Conservation (phyloP, 1,139 yeast species). For the Pichia sp. region DNA sequence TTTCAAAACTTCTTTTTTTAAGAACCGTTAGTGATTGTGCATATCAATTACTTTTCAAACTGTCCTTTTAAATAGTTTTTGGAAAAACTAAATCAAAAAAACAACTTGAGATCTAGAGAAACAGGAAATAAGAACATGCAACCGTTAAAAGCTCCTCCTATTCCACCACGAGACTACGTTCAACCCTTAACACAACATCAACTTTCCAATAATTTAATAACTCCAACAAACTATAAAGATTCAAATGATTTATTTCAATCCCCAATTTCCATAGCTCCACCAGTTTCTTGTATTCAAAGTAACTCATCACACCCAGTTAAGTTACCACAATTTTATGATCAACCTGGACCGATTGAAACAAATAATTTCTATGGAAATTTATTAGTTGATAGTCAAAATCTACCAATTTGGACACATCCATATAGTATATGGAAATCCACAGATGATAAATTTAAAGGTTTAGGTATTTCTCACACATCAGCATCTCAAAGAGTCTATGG, state of each 20-base stretch:
- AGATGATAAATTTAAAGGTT: slow-evolving; percentile 39
- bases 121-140: neutral
- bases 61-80: too few species aligned
- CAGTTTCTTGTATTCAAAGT: slow-evolving; percentile 41
- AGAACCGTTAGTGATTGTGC: too few species aligned
- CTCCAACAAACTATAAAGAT: neutral
- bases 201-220: neutral
- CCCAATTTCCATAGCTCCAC: slow-evolving; percentile 36
- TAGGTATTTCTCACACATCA: slow-evolving; percentile 65
- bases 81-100: neutral
- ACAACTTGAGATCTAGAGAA: neutral
- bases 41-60: too few species aligned
- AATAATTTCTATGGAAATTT: slow-evolving; percentile 83
- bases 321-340: slow-evolving; percentile 37
- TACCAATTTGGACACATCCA: slow-evolving; percentile 76
- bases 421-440: slow-evolving; percentile 64
- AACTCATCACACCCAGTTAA: slow-evolving; percentile 37
- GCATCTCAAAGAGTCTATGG: slow-evolving; percentile 60
- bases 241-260: slow-evolving; percentile 26
- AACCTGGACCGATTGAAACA: slow-evolving; percentile 53
- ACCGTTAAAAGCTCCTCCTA: slow-evolving; percentile 14
- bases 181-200: neutral
- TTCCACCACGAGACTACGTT: slow-evolving; percentile 24
- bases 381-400: slow-evolving; percentile 56
- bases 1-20: too few species aligned